Conservation (phyloP, 2,329 filamentous ascomycete species). For the Leptoxyphium fumago region DNA sequence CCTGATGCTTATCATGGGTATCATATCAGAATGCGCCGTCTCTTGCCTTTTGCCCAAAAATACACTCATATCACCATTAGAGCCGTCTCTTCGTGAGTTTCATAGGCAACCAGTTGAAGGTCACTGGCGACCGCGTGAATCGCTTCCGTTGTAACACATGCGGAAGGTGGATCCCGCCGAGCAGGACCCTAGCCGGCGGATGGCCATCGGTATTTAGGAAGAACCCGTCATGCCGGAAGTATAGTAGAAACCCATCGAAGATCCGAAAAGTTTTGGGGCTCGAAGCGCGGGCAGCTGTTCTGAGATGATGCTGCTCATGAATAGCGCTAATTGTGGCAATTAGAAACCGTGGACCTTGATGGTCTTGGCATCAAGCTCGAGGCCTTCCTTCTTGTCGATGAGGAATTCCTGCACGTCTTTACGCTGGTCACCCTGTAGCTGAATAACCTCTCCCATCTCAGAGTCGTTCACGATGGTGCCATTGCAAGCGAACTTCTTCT, state of each 20-base stretch:
- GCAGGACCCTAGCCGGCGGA: background rate
- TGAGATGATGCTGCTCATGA: background rate
- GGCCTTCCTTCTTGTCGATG: slow-evolving; percentile 84
- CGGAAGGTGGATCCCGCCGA: background rate
- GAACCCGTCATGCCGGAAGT: background rate
- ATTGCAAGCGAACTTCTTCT: slow-evolving; percentile 99
- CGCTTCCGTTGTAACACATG: too few species aligned
- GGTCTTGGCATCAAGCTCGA: slow-evolving; percentile 88
- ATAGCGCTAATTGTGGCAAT: slow-evolving; percentile 25
- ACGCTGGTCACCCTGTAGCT: slow-evolving; percentile 98
- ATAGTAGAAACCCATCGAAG: background rate
- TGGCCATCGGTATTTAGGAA: background rate
- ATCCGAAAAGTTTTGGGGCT: background rate
- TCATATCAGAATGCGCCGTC: background rate
- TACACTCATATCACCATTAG: background rate
- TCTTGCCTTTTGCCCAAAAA: background rate
- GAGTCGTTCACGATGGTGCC: slow-evolving; percentile 93
- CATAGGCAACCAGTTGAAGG: background rate
- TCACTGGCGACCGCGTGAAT: too few species aligned
- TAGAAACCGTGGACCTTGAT: slow-evolving; percentile 76
- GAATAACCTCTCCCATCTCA: slow-evolving; percentile 98
- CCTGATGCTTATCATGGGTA: background rate
- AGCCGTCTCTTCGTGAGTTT: background rate
- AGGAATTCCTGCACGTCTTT: slow-evolving; percentile 98
- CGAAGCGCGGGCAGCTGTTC: background rate